Percentiles rank a stretch among this genome's conserved stretches.
phyloP scores from a whole-genome alignment of 768 basidiomycete species.

The Wakefieldia striispora region DNA sequence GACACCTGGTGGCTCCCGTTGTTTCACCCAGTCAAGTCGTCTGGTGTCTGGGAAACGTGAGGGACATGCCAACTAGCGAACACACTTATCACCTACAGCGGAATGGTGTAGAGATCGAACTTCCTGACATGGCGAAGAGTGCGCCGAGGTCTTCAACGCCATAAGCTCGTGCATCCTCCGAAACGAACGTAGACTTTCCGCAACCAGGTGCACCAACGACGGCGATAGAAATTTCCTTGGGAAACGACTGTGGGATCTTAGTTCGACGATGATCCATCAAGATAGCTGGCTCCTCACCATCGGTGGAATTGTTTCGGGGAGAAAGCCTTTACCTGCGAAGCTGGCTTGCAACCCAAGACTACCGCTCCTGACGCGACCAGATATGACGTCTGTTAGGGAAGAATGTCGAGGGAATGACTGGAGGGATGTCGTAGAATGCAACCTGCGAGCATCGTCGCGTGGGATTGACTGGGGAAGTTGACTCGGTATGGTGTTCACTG shows the following conservation, averaged over 20 bases:
- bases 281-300: conserved; percentile 21
- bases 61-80: conserved; percentile 2
- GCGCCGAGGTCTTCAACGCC: conserved; percentile 44
- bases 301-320: conserved; percentile 19
- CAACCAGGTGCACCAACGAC: conserved; percentile 77
- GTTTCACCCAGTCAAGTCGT: conserved; percentile 32
- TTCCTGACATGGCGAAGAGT: conserved; percentile 32
- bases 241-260: conserved; percentile 22
- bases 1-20: conserved; percentile 41
- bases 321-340: conserved; percentile 14
- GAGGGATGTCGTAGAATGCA: conserved; percentile 39
- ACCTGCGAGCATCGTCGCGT: conserved; percentile 38
- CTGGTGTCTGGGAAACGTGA: conserved; percentile 36
- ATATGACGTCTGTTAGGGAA: conserved; percentile 30
- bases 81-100: conserved; percentile 34
- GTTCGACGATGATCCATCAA: conserved; percentile 1
- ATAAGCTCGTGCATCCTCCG: conserved; percentile 68
- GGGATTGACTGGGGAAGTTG: conserved; percentile 35
- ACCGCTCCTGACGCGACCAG: conserved; percentile 58
- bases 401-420: conserved; percentile 36
- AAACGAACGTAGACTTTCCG: conserved; percentile 83
- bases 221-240: conserved; percentile 55
- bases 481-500: conserved; percentile 30
- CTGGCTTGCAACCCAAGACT: conserved; percentile 50
- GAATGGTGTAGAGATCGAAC: conserved; percentile 35